Evolutionary conservation across 2,329 filamentous ascomycete genomes (phyloP), one percentile per base, ranked within the genome.

Genomic region (Calonectria hawksworthii): DNA sequence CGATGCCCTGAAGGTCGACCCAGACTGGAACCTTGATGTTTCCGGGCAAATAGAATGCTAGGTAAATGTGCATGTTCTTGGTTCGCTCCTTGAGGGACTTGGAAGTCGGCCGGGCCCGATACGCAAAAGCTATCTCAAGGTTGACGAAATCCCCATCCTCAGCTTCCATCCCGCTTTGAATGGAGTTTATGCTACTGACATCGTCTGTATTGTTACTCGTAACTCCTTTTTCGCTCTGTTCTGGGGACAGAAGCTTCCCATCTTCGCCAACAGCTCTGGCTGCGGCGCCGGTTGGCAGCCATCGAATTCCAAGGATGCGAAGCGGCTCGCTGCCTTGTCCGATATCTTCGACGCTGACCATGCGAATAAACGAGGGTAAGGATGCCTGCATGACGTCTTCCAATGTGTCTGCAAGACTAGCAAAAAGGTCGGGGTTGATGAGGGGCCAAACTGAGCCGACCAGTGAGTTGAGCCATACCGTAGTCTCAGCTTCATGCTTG

Each of bases 341-440:
- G 73, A 95, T 90, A 76, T 95, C 94, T 64, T 95, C 93, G 10
- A 95, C 91, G 68, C 92, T 93, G 54, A 95, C 92, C 93, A 95
- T 95, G 63, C 93, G 91, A 38, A 95, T 89, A 44, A 94, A 83
- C 72, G 89, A 92, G 0, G 94, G 93, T 23, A 95, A 85, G 11
- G 92, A 94, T 3, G 94, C 93, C 84, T 95, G 94, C 94, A 95
- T 95, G 63, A 95, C 92, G 82, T 95, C 94, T 83, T 95, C 94
- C 5, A 96, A 88, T 34, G 91, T 94, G 79, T 95, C 94, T 0
- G 92, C 90, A 2, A 95, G 83, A 41, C 91, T 92, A 1, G 90
- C 88, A 79, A 95, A 95, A 2, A 96, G 87, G 78, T 95, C 94
- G 0, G 94, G 94, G 80, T 95, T 95, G 80, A 95, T 89, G 36